Base-by-base conservation (phyloP, 2,329 filamentous ascomycete genomes). In the Fusarium zealandicum region DNA sequence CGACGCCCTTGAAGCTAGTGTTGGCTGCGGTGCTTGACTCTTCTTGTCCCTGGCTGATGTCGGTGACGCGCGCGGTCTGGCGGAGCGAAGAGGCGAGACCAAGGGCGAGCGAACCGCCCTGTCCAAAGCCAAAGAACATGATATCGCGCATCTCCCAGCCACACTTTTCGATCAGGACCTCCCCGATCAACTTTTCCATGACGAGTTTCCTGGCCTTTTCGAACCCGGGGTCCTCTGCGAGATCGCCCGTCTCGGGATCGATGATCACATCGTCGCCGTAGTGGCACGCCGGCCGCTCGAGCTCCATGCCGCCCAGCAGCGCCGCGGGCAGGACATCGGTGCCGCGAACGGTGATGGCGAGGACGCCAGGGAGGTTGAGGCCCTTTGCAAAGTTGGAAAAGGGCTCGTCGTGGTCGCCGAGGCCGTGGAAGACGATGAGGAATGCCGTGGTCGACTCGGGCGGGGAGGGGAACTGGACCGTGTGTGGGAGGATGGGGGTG, bases 351-450 rank as follows among this genome's bases (percentile, higher is more conserved):
- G 90, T 83, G 47, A 96, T 82, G 66, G 86, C 86, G 51, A 87
- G 82, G 45, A 92, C 92, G 67, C 92, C 90, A 0, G 92, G 91
- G 3, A 96, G 83, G 56, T 82, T 79, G 56, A 96, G 75, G 63
- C 84, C 85, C 51, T 79, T 78, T 16, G 87, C 90, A 57, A 96
- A 89, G 37, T 76, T 75, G 54, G 84, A 81, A 72, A 95, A 96
- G 30, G 89, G 80, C 3, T 71, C 68, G 54, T 90, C 83, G 28
- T 82, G 85, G 75, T 96, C 92, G 58, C 92, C 92, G 11, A 96
- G 83, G 60, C 92, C 92, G 73, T 96, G 92, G 52, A 96, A 85
- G 44, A 96, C 83, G 69, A 96, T 76, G 57, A 96, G 84, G 63
- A 96, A 80, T 65, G 93, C 88, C 36, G 86, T 89, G 9, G 88